Percentiles rank a stretch among this genome's conserved stretches.
Conservation (phyloP, 495 filamentous ascomycete genomes). For the Trichoderma gamsii region DNA sequence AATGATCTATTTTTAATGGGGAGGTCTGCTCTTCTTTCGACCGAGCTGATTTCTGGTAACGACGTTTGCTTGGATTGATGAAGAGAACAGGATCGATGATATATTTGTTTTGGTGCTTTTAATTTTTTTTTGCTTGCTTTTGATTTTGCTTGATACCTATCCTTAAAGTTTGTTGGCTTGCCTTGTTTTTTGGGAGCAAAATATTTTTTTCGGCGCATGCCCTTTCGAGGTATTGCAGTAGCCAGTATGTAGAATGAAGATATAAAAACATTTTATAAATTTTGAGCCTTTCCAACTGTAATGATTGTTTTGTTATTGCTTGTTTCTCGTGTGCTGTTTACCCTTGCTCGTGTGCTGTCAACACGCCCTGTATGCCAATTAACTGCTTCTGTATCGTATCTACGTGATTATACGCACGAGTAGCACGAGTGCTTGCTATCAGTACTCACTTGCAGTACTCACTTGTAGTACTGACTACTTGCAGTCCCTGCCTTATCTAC, state of each 20-base stretch:
- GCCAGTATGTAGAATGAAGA: not conserved
- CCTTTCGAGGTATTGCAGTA: not conserved
- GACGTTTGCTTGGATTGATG: constrained; percentile 13
- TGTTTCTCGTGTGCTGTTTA: not conserved
- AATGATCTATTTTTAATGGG: constrained; percentile 11
- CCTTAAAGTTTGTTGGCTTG: constrained; percentile 5
- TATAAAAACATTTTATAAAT: not conserved
- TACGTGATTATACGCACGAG: no score
- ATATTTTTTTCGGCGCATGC: not conserved
- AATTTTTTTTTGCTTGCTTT: not conserved
- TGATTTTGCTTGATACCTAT: constrained; percentile 5
- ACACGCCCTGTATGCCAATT: no score
- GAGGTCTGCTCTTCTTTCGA: constrained; percentile 5
- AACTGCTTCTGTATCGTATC: no score
- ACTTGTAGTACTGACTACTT: not conserved
- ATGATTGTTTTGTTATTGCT: not conserved
- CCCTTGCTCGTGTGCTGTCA: no score
- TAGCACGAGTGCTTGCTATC: no score
- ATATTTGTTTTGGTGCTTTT: not conserved
- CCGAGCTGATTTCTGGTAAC: not conserved
- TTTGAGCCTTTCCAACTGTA: not conserved
- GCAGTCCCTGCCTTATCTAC: not conserved
- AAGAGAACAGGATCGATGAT: constrained; percentile 13
- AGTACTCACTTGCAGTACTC: no score
- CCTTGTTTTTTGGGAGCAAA: not conserved